These are phyloP conservation scores for Phoma sp. DNA, from an alignment of 2,329 filamentous ascomycete species.

Conservation along the genomic window DNA sequence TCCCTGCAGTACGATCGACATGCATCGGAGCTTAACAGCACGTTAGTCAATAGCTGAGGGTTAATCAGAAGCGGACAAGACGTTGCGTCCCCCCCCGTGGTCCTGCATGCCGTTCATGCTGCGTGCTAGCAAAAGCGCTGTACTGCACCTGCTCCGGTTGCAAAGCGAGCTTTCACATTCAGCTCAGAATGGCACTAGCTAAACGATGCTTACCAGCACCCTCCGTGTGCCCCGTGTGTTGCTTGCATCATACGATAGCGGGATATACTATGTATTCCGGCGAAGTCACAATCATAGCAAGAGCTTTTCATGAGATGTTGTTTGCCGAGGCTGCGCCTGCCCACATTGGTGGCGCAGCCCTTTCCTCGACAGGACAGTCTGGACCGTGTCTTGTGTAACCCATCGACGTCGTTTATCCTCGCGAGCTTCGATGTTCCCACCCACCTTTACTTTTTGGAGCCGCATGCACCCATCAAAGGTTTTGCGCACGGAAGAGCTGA, in stretches of 20 bases:
- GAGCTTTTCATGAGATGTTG: constrained; percentile 1
- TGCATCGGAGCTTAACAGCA: constrained; percentile 12
- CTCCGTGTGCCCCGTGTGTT: not conserved
- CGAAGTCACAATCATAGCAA: constrained; percentile 1
- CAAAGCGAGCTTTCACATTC: constrained; percentile 9
- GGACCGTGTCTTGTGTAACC: constrained; percentile 17
- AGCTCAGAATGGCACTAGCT: not conserved
- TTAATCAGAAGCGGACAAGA: not conserved
- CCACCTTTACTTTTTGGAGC: constrained; percentile 18
- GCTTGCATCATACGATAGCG: constrained; percentile 3
- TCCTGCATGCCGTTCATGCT: constrained; percentile 6
- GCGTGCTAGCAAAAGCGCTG: not conserved
- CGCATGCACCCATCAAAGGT: constrained; percentile 1
- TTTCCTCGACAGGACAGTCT: constrained; percentile 10
- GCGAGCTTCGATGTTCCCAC: constrained; percentile 14
- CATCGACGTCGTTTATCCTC: constrained; percentile 3
- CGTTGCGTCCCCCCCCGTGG: constrained; percentile 10
- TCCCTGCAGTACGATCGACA: constrained; percentile 5
- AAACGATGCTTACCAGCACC: not conserved
- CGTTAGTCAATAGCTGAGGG: not conserved
- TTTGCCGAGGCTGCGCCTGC: constrained; percentile 10
- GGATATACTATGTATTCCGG: not conserved
- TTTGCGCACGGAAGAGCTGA: not conserved
- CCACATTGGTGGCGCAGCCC: not conserved
- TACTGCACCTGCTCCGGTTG: constrained; percentile 7